phyloP scores from a whole-genome alignment of 495 filamentous ascomycete genomes.

The Cercophora scortea region DNA sequence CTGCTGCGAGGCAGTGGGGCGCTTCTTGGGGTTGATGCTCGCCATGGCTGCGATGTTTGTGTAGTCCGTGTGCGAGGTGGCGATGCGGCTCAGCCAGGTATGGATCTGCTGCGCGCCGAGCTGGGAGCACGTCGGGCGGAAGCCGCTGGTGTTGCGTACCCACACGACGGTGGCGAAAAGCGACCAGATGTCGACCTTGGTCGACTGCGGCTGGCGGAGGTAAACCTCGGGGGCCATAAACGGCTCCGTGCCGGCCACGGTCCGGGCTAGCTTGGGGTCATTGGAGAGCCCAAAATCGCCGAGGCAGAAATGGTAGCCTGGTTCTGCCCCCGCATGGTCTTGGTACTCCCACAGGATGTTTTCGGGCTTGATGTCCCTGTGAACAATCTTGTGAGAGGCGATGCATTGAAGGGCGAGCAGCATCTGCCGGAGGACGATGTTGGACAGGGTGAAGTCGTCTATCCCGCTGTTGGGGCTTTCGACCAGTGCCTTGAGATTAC shows the following conservation, averaged over 20 bases:
- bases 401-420: conserved; percentile 26
- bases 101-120: conserved; percentile 13
- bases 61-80: conserved; percentile 5
- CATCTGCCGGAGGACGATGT: conserved; percentile 23
- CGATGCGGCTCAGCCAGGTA: conserved; percentile 7
- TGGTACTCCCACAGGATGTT: conserved; percentile 49
- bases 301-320: conserved; percentile 21
- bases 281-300: conserved; percentile 30
- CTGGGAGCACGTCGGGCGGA: conserved; percentile 10
- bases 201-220: conserved; percentile 18
- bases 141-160: conserved; percentile 15
- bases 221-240: conserved; percentile 30
- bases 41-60: conserved; percentile 15
- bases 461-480: background rate
- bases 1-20: conserved; percentile 13
- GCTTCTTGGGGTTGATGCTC: conserved; percentile 9
- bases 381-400: conserved; percentile 52
- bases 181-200: conserved; percentile 35
- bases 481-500: conserved; percentile 18
- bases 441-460: background rate
- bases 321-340: background rate
- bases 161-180: conserved; percentile 35
- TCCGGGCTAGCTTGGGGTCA: conserved; percentile 12
- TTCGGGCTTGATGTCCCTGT: conserved; percentile 75
- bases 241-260: conserved; percentile 15